phyloP scores from a whole-genome alignment of 805 yeast species.

The Cyberlindnera japonica region DNA sequence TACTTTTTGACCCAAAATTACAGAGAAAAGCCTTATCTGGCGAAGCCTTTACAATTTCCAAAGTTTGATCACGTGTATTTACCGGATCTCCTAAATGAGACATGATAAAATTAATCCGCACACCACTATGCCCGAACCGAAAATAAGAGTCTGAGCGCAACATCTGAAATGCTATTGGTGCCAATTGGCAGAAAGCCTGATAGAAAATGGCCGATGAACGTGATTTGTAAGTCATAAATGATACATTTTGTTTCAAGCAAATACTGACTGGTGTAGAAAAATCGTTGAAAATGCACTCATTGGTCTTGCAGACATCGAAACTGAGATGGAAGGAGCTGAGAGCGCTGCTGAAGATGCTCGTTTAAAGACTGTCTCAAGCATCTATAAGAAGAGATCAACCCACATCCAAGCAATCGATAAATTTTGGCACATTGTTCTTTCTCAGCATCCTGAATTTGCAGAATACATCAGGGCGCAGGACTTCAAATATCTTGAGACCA shows the following conservation, averaged over 20 bases:
- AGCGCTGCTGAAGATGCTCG: constrained; percentile 55
- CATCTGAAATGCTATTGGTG: too few relatives aligned
- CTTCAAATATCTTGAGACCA: constrained; percentile 64
- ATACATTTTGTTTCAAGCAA: too few relatives aligned
- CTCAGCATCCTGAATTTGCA: constrained; percentile 80
- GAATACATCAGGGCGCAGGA: constrained; percentile 77
- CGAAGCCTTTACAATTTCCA: background rate
- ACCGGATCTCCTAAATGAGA: background rate
- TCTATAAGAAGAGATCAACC: constrained; percentile 55
- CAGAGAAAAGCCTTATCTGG: background rate
- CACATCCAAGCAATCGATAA: constrained; percentile 55
- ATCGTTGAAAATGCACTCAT: constrained; percentile 38
- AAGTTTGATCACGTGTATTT: background rate
- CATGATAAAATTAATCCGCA: background rate
- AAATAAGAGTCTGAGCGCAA: too few relatives aligned
- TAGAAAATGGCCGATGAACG: background rate
- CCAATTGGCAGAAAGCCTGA: too few relatives aligned
- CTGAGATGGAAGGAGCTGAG: constrained; percentile 56
- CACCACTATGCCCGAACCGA: background rate
- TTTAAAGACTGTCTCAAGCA: constrained; percentile 48
- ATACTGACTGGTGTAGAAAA: too few relatives aligned
- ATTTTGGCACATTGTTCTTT: constrained; percentile 86
- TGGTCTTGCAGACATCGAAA: constrained; percentile 55
- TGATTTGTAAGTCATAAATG: background rate
- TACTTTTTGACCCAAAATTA: too few relatives aligned